Conservation (phyloP, 106 monocot species). For the Ottelia alismoides region DNA sequence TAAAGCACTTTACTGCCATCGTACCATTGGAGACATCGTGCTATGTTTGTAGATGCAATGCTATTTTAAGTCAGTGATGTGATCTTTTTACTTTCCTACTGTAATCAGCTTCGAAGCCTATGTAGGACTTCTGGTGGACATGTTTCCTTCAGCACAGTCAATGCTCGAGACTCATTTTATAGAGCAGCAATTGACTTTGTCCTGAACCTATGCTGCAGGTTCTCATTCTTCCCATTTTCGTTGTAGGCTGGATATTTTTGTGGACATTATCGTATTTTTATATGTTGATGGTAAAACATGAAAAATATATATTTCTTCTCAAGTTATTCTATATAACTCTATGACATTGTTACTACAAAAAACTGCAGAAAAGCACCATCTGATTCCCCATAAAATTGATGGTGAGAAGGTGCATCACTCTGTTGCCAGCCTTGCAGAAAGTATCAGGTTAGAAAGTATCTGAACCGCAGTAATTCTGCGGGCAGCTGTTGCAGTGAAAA, state of each 20-base stretch:
- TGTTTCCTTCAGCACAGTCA: conserved; percentile 57
- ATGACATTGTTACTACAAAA: too few relatives aligned
- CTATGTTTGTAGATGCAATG: too few relatives aligned
- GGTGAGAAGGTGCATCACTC: conserved; percentile 67
- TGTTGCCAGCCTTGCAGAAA: conserved; percentile 62
- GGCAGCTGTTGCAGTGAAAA: conserved; percentile 74
- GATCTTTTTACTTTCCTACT: conserved; percentile 2
- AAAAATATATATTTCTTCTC: too few relatives aligned
- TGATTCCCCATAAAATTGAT: conserved; percentile 29
- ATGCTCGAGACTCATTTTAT: conserved; percentile 76
- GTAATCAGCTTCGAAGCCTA: conserved; percentile 54
- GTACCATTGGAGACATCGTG: too few relatives aligned
- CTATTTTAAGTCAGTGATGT: too few relatives aligned
- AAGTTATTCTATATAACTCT: too few relatives aligned
- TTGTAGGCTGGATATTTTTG: too few relatives aligned
- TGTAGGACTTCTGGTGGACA: conserved; percentile 56
- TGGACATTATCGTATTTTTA: too few relatives aligned
- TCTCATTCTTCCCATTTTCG: too few relatives aligned
- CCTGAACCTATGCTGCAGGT: conserved; percentile 61
- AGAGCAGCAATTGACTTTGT: conserved; percentile 57
- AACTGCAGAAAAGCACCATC: too few relatives aligned
- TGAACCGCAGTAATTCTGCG: conserved; percentile 64
- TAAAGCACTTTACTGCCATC: too few relatives aligned
- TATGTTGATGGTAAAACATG: too few relatives aligned
- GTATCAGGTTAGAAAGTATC: conserved; percentile 50